Base-by-base conservation (phyloP, 306 rosid genomes). In the Castanea crenata region DNA sequence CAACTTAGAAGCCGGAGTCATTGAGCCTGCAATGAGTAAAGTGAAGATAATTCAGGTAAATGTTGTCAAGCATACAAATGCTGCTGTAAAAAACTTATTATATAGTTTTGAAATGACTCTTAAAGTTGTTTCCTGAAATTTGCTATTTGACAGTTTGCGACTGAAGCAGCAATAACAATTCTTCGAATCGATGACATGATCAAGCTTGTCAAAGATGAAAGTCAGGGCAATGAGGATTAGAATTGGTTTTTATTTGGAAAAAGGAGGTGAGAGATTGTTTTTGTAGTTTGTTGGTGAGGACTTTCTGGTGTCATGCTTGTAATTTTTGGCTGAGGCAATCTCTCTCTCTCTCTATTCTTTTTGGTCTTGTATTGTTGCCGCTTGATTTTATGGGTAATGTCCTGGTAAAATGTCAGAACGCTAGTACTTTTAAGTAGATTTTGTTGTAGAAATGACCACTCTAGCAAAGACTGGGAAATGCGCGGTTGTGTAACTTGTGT, bases 121-220 rank as follows among this genome's bases (percentile, higher is more conserved):
- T 19, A 25, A 67, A 52, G 62, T 44, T 71, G 6, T 69, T 78
- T 21, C 11, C 32, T 49, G 34, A 12, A 41, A 67, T 27, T 52
- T n/a, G 55, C 23, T 52, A 16, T 78, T 35, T 52, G 1, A 55
- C 91, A 94, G 99, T 94, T 94, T 86, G 98, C 99, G 25, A 94
- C 97, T 9, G 99, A 94, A 85, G 99, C 99, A 56, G 99, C 99
- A 9, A 92, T 94, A 23, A 94, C 99, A 6, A 94, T 94, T 62
- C 99, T 94, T 79, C 97, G 99, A 74, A 92, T 94, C 23, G 99
- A 94, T n/a, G 99, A 94, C 83, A 94, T 94, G 99, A 94, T 94
- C 88, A 90, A 76, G 88, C 99, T 94, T 76, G 71, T 90, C 86
- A 94, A 92, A 84, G 99, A 94, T 27, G 99, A 94, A 84, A 78